Evolutionary conservation across 78 protist species (phyloP), one percentile per base, ranked within the genome.

Genomic region (Creolimax fragrantissima): DNA sequence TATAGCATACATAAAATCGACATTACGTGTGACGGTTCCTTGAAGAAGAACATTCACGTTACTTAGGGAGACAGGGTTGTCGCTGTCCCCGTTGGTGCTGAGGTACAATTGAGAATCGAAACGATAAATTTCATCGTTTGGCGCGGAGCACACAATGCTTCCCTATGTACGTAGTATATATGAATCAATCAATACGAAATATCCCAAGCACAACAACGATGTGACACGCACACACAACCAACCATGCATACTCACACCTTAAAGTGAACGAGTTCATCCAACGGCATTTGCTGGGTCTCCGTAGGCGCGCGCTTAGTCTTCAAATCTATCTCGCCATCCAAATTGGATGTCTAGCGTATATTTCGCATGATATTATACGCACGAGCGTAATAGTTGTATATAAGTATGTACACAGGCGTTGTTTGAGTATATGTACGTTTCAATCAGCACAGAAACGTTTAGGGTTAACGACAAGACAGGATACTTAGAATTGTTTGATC

Each of bases 291-390:
- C 91, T 81, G 74, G 91, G 42, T 3, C 24, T 6, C 91, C 3
- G 45, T 7, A 35, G 42, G 91, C 43, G 84, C 84, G 3, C 35
- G 84, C 3, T 24, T 3, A n/a, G 32, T 3, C 47, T 92, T 92
- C 37, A 92, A 43, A 91, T 92, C 84, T 35, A 84, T 92, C 90
- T 92, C 93, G 11, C 99, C 99, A 44, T 98, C 99, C 84, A 98
- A 89, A 43, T 96, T 95, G 39, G 97, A 74, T 2, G 99, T 98
- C 67, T 98, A 95, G 24, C n/a, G n/a, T n/a, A n/a, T n/a, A n/a
- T n/a, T n/a, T n/a, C n/a, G n/a, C n/a, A n/a, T n/a, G n/a, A n/a
- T n/a, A n/a, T n/a, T n/a, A n/a, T n/a, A n/a, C n/a, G n/a, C n/a
- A n/a, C n/a, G n/a, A n/a, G n/a, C n/a, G n/a, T n/a, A n/a, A n/a